Evolutionary conservation across 495 filamentous ascomycete genomes (phyloP).

Genomic region (Sabuloglossum arenarium): DNA sequence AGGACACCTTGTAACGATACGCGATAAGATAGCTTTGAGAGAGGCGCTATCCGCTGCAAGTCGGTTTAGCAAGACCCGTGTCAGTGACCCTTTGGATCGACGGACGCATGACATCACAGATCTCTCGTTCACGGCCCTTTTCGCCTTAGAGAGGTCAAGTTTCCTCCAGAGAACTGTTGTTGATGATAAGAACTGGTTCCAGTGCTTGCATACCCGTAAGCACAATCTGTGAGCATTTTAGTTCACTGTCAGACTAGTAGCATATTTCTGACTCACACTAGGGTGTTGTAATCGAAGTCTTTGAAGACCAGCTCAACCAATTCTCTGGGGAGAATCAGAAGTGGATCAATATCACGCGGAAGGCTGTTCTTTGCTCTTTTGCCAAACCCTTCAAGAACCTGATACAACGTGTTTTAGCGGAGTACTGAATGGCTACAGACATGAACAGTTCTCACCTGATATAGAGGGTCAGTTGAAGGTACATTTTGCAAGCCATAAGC

Average conservation of each 20-base stretch:
- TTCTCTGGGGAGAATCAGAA: background rate
- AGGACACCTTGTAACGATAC: background rate
- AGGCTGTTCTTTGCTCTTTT: background rate
- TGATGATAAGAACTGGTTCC: background rate
- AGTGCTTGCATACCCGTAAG: conserved; percentile 3
- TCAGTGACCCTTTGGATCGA: background rate
- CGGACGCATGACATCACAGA: background rate
- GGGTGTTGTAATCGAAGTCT: background rate
- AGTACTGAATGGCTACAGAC: background rate
- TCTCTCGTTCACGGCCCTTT: background rate
- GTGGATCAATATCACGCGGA: conserved; percentile 1
- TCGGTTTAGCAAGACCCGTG: background rate
- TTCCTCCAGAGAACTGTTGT: conserved; percentile 1
- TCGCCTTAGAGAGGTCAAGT: background rate
- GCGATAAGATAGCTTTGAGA: background rate
- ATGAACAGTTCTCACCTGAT: conserved; percentile 19
- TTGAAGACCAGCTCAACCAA: background rate
- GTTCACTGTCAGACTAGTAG: background rate
- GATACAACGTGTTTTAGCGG: background rate
- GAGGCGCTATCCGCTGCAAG: background rate
- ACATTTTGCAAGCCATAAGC: conserved; percentile 33
- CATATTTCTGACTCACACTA: background rate
- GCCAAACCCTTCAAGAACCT: background rate
- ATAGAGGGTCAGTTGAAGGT: conserved; percentile 20
- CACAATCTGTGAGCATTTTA: conserved; percentile 1